These are phyloP conservation scores for Piromyces sp. DNA, from an alignment of 192 early-diverging fungal species.

Conservation along the genomic window DNA sequence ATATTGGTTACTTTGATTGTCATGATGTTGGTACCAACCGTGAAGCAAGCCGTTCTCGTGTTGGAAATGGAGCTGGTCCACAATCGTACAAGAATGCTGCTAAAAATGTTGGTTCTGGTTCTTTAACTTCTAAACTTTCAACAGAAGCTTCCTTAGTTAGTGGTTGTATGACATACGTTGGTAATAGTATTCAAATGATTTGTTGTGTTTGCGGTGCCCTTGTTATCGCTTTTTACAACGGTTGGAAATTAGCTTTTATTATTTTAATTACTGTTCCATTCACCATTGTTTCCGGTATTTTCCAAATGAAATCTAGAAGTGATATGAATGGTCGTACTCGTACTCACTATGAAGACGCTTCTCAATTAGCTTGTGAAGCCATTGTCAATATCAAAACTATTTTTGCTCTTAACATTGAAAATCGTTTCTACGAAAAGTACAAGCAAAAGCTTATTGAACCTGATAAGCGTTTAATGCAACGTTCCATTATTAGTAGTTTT, in stretches of 20 bases:
- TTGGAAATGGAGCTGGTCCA: background rate
- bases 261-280: slow-evolving; percentile 42
- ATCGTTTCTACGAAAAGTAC: slow-evolving; percentile 29
- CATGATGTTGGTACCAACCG: background rate
- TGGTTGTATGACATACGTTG: slow-evolving; percentile 36
- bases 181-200: slow-evolving; percentile 20
- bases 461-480: slow-evolving; percentile 42
- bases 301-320: slow-evolving; percentile 19
- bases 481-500: slow-evolving; percentile 44
- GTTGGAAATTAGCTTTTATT: slow-evolving; percentile 74
- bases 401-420: slow-evolving; percentile 45
- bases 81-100: background rate
- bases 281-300: slow-evolving; percentile 25
- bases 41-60: background rate
- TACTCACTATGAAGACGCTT: slow-evolving; percentile 43
- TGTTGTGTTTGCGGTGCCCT: slow-evolving; percentile 23
- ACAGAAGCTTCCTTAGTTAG: slow-evolving; percentile 47
- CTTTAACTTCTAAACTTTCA: slow-evolving; percentile 61
- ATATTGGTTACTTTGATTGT: background rate
- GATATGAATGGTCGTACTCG: background rate
- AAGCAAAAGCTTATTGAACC: slow-evolving; percentile 38
- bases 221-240: slow-evolving; percentile 46
- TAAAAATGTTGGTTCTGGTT: slow-evolving; percentile 35
- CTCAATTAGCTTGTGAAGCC: slow-evolving; percentile 69
- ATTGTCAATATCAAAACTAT: slow-evolving; percentile 76